Percentiles rank a stretch among this genome's conserved stretches.
Evolutionary conservation across 2,329 filamentous ascomycete species (phyloP).

Genomic region (Rugonectria rugulosa): DNA sequence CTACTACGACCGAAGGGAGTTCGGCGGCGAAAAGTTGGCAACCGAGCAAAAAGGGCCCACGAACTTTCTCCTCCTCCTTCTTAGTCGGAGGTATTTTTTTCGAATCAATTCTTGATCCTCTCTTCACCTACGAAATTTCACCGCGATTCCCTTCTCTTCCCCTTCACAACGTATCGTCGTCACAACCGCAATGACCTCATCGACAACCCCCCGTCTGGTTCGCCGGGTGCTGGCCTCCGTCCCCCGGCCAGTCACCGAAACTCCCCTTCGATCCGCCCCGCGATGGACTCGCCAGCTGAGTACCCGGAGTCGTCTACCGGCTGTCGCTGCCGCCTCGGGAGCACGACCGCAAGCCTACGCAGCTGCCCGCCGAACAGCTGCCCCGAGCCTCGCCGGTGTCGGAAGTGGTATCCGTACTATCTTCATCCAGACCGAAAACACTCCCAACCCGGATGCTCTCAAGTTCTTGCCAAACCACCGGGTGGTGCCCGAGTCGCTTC

Average conservation of each 20-base stretch:
- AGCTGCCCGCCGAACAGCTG: constrained; percentile 16
- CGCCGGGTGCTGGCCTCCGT: constrained; percentile 35
- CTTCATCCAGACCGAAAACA: constrained; percentile 97
- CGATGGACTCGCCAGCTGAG: constrained; percentile 41
- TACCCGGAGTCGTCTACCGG: constrained; percentile 33
- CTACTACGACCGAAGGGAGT: constrained; percentile 22
- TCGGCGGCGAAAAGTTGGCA: constrained; percentile 40
- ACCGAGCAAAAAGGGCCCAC: constrained; percentile 23
- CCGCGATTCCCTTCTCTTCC: neutral
- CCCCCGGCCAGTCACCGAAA: constrained; percentile 32
- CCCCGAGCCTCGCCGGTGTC: constrained; percentile 35
- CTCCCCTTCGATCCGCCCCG: constrained; percentile 31
- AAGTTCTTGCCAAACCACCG: constrained; percentile 95
- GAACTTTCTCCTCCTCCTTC: constrained; percentile 9
- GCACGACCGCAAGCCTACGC: constrained; percentile 32
- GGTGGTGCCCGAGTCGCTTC: constrained; percentile 78
- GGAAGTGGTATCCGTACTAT: constrained; percentile 71
- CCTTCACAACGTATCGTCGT: neutral
- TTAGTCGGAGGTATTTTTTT: constrained; percentile 18
- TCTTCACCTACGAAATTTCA: neutral
- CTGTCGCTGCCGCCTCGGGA: constrained; percentile 26
- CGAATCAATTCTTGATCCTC: neutral
- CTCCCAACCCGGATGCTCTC: constrained; percentile 92
- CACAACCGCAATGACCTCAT: constrained; percentile 37
- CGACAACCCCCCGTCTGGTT: constrained; percentile 33